Base-by-base conservation (phyloP, 352 stramenopile genomes). In the Pythium guiyangense region DNA sequence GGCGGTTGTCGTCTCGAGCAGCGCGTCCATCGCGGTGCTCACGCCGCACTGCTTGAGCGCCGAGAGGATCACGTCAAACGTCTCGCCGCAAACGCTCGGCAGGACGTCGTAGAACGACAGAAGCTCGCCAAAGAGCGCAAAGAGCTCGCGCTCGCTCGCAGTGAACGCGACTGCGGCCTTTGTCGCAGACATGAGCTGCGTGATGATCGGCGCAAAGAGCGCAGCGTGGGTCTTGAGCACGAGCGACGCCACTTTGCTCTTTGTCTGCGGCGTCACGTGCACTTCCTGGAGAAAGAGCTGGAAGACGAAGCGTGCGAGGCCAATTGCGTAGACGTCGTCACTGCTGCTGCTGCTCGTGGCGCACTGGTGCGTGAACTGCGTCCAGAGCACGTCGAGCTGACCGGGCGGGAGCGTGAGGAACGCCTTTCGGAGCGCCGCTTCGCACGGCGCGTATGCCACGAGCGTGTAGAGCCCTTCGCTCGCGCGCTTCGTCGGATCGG, bases 331-430 rank as follows among this genome's bases (percentile, higher is more conserved):
- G 0, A 51, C 35, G 6, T 61, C 39, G 14, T 43, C 49, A 17
- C 50, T 67, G 20, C 40, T 22, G 26, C 8, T 56, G n/a, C 27
- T 56, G 15, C 31, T 62, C 1, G 63, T 70, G 31, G 20, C 27
- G 18, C 88, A 67, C 14, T 86, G 66, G 25, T 88, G 67, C 14
- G 81, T 70, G 27, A 91, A 68, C 47, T 92, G 50, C 6, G 71
- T 73, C 86, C 86, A 95, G 22, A 93, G 55, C 15, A 90, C 69
- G 40, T 92, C 79, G 2, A 90, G 59, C 60, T 95, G 85, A n/a
- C 85, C 85, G 1, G 80, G 73, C 10, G 84, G 83, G 2, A 95
- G 63, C 40, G 70, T 79, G 62, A 84, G 70, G 56, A 91, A 92
- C n/a, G 79, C 70, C 29, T 71, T 77, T 17, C 82, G 81, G n/a